Base-by-base conservation (phyloP, 768 basidiomycete genomes). In the Serendipita sp. region DNA sequence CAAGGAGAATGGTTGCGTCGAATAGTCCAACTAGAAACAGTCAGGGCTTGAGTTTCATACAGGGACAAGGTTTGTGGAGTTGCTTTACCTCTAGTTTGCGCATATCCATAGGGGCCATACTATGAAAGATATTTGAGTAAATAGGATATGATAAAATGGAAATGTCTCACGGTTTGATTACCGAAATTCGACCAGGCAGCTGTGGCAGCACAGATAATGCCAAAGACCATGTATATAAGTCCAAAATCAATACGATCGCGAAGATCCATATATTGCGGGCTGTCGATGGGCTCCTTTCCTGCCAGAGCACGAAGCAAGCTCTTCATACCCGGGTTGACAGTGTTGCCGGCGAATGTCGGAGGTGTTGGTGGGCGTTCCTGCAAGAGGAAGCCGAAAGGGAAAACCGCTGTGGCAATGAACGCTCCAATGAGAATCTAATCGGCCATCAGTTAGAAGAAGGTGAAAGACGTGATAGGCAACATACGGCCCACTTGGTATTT, bases 191-290 rank as follows among this genome's bases (percentile, higher is more conserved):
- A 60, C 56, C 56, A 60, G 34, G 56, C 16, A 28, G 56, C 16
- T 23, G 60, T 23, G 62, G n/a, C 66, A 15, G 58, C 38, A 16
- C 30, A 47, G 58, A 44, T 74, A 3, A 81, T 73, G 0, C 86
- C 85, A 70, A 92, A 92, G 13, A 84, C 72, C 11, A 79, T 38
- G 0, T 75, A 70, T 3, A 89, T 65, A 44, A 90, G 81, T 5
- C 69, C 72, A 67, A 91, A 90, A 69, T 93, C 90, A 7, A 85
- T 38, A 38, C 88, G 80, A 75, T 91, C 85, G 13, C 80, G 80
- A 0, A 68, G 54, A 3, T 81, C 75, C 86, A 92, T 91, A 64
- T 77, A 74, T 60, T 60, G 56, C 1, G 79, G 76, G 11, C 81
- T 80, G 15, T 73, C 70, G 2, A 60, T n/a, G 28, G 56, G 64